Evolutionary conservation across 805 yeast species (phyloP).

Genomic region (Ogataea saltuana): DNA sequence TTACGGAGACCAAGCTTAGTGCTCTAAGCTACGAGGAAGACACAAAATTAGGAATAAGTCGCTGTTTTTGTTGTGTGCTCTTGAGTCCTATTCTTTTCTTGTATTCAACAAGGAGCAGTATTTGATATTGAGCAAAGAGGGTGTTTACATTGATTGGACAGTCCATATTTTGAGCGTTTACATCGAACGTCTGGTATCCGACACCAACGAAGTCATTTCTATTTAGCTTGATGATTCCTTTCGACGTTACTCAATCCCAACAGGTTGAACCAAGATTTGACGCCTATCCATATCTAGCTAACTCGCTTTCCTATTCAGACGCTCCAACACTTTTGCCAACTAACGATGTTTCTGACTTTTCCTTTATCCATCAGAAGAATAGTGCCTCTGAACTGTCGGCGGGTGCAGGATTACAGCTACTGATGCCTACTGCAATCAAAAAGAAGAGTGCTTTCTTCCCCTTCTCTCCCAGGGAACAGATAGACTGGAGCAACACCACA

Average conservation of each 20-base stretch:
- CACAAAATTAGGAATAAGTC: too few relatives aligned
- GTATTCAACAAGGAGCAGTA: too few relatives aligned
- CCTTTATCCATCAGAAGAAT: neutral
- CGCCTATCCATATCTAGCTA: conserved; percentile 6
- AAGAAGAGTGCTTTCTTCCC: conserved; percentile 10
- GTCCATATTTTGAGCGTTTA: conserved; percentile 5
- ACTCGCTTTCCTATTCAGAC: conserved; percentile 2
- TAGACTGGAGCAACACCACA: conserved; percentile 4
- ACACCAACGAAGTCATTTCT: neutral
- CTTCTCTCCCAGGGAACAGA: conserved; percentile 3
- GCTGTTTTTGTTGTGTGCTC: too few relatives aligned
- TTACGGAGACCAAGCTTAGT: too few relatives aligned
- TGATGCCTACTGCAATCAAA: conserved; percentile 1
- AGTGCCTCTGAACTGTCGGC: neutral
- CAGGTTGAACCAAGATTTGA: conserved; percentile 6
- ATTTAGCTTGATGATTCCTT: conserved; percentile 8
- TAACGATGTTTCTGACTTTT: neutral
- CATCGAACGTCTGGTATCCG: neutral
- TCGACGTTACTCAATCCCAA: conserved; percentile 8
- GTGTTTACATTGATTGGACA: too few relatives aligned
- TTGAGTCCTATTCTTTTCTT: too few relatives aligned
- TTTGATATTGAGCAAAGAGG: too few relatives aligned
- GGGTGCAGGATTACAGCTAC: neutral
- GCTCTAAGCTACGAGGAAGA: too few relatives aligned
- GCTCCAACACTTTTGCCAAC: conserved; percentile 2